phyloP scores from a whole-genome alignment of 257 asterid genomes.

The Misopates orontium region DNA sequence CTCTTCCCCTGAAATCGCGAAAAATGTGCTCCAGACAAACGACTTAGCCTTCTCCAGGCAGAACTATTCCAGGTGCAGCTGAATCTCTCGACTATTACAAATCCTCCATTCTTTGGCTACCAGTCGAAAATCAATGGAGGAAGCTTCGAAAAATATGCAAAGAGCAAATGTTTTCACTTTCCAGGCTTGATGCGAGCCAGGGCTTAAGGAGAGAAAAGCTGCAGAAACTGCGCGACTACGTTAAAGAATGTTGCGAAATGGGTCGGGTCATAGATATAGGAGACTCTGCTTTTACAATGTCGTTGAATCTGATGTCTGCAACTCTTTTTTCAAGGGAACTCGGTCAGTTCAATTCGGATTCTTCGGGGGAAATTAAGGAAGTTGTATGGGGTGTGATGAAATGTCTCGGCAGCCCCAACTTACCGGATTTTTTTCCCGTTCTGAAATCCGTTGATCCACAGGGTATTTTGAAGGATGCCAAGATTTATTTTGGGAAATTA shows the following conservation, averaged over 20 bases:
- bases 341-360: constrained; percentile 41
- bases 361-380: constrained; percentile 56
- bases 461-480: constrained; percentile 33
- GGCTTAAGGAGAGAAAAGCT: constrained; percentile 36
- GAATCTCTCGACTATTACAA: constrained; percentile 2
- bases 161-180: constrained; percentile 41
- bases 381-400: constrained; percentile 42
- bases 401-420: constrained; percentile 39
- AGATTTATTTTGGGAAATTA: constrained; percentile 33
- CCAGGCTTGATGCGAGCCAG: constrained; percentile 36
- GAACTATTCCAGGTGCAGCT: constrained; percentile 15
- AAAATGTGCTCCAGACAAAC: constrained; percentile 28
- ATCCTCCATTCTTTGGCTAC: constrained; percentile 37
- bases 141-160: constrained; percentile 40
- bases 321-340: constrained; percentile 58
- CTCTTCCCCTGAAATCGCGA: constrained; percentile 36
- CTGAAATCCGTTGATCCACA: constrained; percentile 47
- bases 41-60: constrained; percentile 28
- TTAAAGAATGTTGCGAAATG: constrained; percentile 28
- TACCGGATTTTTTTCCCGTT: constrained; percentile 53
- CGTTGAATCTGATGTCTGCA: constrained; percentile 51
- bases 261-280: constrained; percentile 49
- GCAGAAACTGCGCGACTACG: constrained; percentile 35
- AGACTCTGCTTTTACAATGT: constrained; percentile 41
- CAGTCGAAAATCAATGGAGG: constrained; percentile 35